A percentile compares a stretch with the other conserved stretches of the same genome.
These are phyloP conservation scores for Umbelopsis sp. DNA, from an alignment of 192 early-diverging fungal genomes.

Conservation along the genomic window DNA sequence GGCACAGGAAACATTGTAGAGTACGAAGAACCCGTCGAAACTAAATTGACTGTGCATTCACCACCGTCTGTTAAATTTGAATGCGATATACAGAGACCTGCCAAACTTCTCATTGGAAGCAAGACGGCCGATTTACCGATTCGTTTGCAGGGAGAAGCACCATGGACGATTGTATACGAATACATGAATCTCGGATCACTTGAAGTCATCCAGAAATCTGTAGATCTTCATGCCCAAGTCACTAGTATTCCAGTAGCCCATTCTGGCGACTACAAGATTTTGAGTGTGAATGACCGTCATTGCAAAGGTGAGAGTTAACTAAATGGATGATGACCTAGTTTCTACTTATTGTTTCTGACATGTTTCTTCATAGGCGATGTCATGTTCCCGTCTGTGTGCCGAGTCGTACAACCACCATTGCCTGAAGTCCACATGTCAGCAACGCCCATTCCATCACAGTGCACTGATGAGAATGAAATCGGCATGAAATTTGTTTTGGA, in stretches of 20 bases:
- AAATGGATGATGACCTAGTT: neutral
- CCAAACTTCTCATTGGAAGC: slow-evolving; percentile 27
- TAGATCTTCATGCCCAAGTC: neutral
- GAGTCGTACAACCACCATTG: slow-evolving; percentile 37
- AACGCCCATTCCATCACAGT: slow-evolving; percentile 40
- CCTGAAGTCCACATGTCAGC: slow-evolving; percentile 21
- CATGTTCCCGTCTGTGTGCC: slow-evolving; percentile 33
- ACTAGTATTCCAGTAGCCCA: slow-evolving; percentile 22
- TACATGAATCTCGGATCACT: neutral
- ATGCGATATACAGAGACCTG: slow-evolving; percentile 26
- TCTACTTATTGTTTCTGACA: neutral
- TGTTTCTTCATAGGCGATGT: slow-evolving; percentile 18
- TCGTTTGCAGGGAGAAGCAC: slow-evolving; percentile 25
- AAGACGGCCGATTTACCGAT: slow-evolving; percentile 22
- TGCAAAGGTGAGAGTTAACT: slow-evolving; percentile 26
- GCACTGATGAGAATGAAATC: slow-evolving; percentile 32
- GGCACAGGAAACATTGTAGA: slow-evolving; percentile 36
- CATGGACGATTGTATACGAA: slow-evolving; percentile 24
- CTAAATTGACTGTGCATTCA: slow-evolving; percentile 27
- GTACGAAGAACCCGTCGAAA: neutral
- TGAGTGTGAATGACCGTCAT: slow-evolving; percentile 32
- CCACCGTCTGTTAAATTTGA: slow-evolving; percentile 36
- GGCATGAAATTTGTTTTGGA: slow-evolving; percentile 39
- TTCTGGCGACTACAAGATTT: slow-evolving; percentile 40
- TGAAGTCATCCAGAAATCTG: neutral